Evolutionary conservation across 805 yeast genomes (phyloP), one percentile per base, ranked within the genome.

Genomic region (Pichia manshurica): DNA sequence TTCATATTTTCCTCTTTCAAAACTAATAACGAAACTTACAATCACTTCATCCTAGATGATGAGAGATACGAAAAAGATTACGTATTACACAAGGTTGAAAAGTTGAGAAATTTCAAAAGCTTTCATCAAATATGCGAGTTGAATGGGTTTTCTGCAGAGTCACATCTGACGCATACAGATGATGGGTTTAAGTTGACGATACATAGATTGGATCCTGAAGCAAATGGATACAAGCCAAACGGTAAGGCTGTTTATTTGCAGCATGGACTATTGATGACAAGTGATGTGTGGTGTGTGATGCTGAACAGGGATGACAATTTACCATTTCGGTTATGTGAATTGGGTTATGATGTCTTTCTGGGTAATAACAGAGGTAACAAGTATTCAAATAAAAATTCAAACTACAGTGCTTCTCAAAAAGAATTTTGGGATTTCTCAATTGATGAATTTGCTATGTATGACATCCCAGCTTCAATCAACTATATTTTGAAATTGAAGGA

Each of bases 301-400:
- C 75, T 50, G 50, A 66, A 53, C 1, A 54, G 50, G 4, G 46
- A 56, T 10, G 70, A 73, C 41, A 79, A 81, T 53, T 66, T 93
- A 42, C 96, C 98, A 0, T 84, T 86, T 61, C 68, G 79, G 2
- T 71, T 91, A 31, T 82, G 82, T 51, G 88, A 89, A 49, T 62
- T 80, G 41, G 97, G 97, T 1, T 91, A 79, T 64, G 99, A 91
- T 61, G 97, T 91, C 5, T 91, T 95, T 91, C 70, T 91, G 53
- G 98, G 98, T 1, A 88, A 87, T 64, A 88, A 87, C 60, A 73
- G 96, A 49, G 96, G 96, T 10, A 93, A 91, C 67, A 93, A 91
- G 68, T 91, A 91, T 67, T 84, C 95, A 3, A 81, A 83, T 50
- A 89, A 89, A 56, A 96, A 91, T 64, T 49, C 73, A 15, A 52